These are phyloP conservation scores for Populus davidiana DNA, from an alignment of 345 rosid genomes.

Conservation along the genomic window DNA sequence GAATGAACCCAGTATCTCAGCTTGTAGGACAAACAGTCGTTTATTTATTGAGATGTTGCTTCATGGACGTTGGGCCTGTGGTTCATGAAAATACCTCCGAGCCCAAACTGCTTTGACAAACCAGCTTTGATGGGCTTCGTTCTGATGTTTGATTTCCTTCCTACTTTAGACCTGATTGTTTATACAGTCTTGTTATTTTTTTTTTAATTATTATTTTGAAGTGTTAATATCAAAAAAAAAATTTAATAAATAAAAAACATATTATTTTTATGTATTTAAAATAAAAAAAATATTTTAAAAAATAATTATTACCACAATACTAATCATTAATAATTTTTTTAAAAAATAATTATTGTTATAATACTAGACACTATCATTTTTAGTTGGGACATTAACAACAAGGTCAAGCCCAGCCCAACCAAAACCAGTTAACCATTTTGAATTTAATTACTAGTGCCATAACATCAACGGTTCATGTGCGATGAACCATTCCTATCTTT, in stretches of 20 bases:
- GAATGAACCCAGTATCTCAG: neutral
- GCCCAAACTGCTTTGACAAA: neutral
- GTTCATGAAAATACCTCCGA: neutral
- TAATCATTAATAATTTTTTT: too few species aligned
- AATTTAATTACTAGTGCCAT: too few species aligned
- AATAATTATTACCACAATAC: too few species aligned
- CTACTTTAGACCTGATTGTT: too few species aligned
- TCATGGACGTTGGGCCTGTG: neutral
- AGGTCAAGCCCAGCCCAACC: neutral
- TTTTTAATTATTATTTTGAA: too few species aligned
- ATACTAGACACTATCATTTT: neutral
- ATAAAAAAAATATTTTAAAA: too few species aligned
- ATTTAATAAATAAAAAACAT: too few species aligned
- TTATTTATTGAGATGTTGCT: neutral
- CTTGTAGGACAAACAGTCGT: neutral
- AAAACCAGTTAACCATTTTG: neutral
- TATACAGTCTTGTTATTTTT: accelerated
- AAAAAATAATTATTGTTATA: too few species aligned
- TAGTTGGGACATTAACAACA: neutral
- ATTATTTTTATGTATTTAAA: too few species aligned
- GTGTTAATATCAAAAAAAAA: too few species aligned
- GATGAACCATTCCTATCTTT: too few species aligned
- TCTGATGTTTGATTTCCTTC: neutral
- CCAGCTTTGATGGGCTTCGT: neutral
- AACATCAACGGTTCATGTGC: too few species aligned